A percentile compares a stretch with the other conserved stretches of the same genome.
Evolutionary conservation across 805 yeast species (phyloP).

Genomic region (Candida palmyrensis): DNA sequence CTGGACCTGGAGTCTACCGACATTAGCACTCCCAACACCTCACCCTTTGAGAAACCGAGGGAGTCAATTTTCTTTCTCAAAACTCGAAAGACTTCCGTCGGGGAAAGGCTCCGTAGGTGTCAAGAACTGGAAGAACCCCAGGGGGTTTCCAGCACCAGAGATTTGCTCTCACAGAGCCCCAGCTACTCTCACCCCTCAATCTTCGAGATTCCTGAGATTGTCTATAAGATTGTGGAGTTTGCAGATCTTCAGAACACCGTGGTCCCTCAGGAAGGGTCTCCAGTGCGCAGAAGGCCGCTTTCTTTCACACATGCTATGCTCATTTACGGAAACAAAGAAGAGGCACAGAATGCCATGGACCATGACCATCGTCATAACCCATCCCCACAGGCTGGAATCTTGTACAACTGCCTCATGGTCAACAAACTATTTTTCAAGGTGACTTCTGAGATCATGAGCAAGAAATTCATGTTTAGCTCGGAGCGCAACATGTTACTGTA

Average conservation of each 20-base stretch:
- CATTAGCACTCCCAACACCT: constrained; percentile 3
- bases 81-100: neutral
- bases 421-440: constrained; percentile 60
- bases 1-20: constrained; percentile 4
- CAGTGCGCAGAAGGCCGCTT: constrained; percentile 63
- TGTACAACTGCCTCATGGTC: constrained; percentile 64
- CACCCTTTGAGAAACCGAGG: constrained; percentile 1
- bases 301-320: constrained; percentile 64
- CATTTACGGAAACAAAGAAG: constrained; percentile 51
- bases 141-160: neutral
- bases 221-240: constrained; percentile 51
- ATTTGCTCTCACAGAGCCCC: too few relatives aligned
- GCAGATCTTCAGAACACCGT: constrained; percentile 49
- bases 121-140: neutral
- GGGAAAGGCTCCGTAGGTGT: neutral
- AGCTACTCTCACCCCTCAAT: constrained; percentile 38
- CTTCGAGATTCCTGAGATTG: constrained; percentile 73
- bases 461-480: constrained; percentile 50
- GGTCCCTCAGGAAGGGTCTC: constrained; percentile 59
- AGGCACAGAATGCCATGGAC: constrained; percentile 43
- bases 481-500: constrained; percentile 43
- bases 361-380: constrained; percentile 6
- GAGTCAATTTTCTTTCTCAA: neutral
- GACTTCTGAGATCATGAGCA: constrained; percentile 50
- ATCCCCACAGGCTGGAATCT: constrained; percentile 15